Evolutionary conservation across 352 stramenopile genomes (phyloP), one percentile per base, ranked within the genome.

Genomic region (Blastocystis hominis): DNA sequence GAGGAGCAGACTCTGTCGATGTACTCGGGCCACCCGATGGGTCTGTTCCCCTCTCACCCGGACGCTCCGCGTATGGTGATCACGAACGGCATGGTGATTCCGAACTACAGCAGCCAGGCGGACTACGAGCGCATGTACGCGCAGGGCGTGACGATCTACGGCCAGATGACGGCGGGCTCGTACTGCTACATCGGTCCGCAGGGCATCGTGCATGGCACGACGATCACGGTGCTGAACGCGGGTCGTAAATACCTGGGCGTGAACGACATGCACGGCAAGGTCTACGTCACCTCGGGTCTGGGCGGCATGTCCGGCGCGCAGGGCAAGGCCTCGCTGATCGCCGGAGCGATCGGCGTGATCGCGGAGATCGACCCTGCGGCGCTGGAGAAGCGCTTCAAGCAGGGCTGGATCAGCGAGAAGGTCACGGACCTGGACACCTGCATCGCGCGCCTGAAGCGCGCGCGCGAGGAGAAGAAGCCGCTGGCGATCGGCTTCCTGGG

Each of bases 141-240:
- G 54, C 91, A 94, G 89, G 93, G 93, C 81, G 93, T 93, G 76
- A 93, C 92, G 55, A 86, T 86, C 61, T 95, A 95, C 87, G 93
- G 93, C 20, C 93, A 95, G 89, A 95, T 95, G 93, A 95, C 93
- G 15, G 93, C 93, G 1, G 93, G 93, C n/a, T 94, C 91, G 89
- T 95, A 94, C 90, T 95, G 93, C 90, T 95, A 95, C 91, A 95
- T 95, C 69, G 93, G 93, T 9, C 93, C 93, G 3, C 93, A 95
- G 86, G 93, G 93, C 20, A 95, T 95, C 79, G 93, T 95, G 36
- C 93, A 95, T 89, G 93, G 93, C 76, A 95, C 93, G 24, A 95
- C 93, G 55, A 95, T 95, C 89, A 95, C 93, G 0, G 91, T 95
- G 30, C 90, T 95, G 53, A 95, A 95, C 77, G 93, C 93, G 20